Conservation (phyloP, 805 yeast species). For the Candida argentea region DNA sequence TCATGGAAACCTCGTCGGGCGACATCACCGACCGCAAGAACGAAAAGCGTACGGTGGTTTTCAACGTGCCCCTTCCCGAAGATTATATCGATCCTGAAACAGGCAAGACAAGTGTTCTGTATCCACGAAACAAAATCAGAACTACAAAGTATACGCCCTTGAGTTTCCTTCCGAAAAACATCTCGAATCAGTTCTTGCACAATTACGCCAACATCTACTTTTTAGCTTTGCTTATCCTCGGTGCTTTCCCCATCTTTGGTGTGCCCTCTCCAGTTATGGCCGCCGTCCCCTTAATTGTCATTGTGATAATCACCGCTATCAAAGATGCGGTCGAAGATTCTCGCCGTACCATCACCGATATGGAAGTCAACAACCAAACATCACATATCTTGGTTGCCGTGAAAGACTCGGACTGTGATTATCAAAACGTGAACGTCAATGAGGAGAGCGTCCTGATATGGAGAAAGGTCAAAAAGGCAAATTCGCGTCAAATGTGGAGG, state of each 20-base stretch:
- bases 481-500: slow-evolving; percentile 20
- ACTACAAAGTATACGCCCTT: slow-evolving; percentile 93
- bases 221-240: slow-evolving; percentile 66
- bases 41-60: slow-evolving; percentile 39
- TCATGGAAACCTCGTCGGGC: slow-evolving; percentile 16
- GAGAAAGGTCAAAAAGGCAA: slow-evolving; percentile 57
- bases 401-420: slow-evolving; percentile 12
- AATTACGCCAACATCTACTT: slow-evolving; percentile 90
- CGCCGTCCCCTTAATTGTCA: slow-evolving; percentile 72
- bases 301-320: slow-evolving; percentile 62
- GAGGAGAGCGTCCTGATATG: slow-evolving; percentile 57
- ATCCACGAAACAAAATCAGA: slow-evolving; percentile 85
- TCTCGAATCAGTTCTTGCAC: slow-evolving; percentile 54
- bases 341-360: slow-evolving; percentile 58
- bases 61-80: slow-evolving; percentile 53
- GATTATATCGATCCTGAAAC: slow-evolving; percentile 45
- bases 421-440: slow-evolving; percentile 46
- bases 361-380: slow-evolving; percentile 65
- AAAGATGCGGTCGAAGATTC: slow-evolving; percentile 80
- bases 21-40: slow-evolving; percentile 24
- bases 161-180: slow-evolving; percentile 78
- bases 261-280: slow-evolving; percentile 69
- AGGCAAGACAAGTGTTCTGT: slow-evolving; percentile 48
- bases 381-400: slow-evolving; percentile 54
- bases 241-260: slow-evolving; percentile 63